Conservation (phyloP, 192 early-diverging fungal species). For the Chytriomyces sp. region DNA sequence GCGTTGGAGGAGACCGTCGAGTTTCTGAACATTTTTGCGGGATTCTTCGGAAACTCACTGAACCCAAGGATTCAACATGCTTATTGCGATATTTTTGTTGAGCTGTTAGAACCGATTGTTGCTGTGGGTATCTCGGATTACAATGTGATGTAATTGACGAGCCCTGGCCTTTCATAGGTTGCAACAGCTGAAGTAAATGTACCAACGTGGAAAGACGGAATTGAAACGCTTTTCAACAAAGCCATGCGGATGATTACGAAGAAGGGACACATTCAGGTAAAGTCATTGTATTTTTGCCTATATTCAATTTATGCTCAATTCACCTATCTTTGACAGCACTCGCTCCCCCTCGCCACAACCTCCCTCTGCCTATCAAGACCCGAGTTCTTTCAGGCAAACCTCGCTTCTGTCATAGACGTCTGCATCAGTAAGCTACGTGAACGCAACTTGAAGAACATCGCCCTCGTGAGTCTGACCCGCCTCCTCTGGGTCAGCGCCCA, state of each 20-base stretch:
- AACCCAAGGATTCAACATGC: slow-evolving; percentile 81
- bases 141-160: neutral
- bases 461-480: slow-evolving; percentile 76
- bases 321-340: slow-evolving; percentile 54
- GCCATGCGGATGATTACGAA: slow-evolving; percentile 90
- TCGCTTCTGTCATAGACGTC: slow-evolving; percentile 51
- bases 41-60: slow-evolving; percentile 83
- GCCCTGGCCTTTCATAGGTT: slow-evolving; percentile 47
- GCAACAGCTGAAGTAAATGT: slow-evolving; percentile 93
- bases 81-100: slow-evolving; percentile 86
- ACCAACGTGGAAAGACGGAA: slow-evolving; percentile 88
- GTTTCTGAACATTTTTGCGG: slow-evolving; percentile 87
- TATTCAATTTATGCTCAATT: neutral
- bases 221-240: slow-evolving; percentile 88
- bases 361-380: slow-evolving; percentile 86
- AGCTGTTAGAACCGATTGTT: slow-evolving; percentile 88
- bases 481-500: slow-evolving; percentile 94
- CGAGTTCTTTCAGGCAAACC: slow-evolving; percentile 86
- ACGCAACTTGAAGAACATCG: slow-evolving; percentile 51
- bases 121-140: slow-evolving; percentile 39
- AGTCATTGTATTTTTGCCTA: neutral
- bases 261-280: slow-evolving; percentile 70
- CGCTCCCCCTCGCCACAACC: slow-evolving; percentile 83
- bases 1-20: slow-evolving; percentile 92
- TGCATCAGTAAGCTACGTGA: slow-evolving; percentile 42